Conservation (phyloP, 2,329 filamentous ascomycete species). For the Alternaria infectoria region DNA sequence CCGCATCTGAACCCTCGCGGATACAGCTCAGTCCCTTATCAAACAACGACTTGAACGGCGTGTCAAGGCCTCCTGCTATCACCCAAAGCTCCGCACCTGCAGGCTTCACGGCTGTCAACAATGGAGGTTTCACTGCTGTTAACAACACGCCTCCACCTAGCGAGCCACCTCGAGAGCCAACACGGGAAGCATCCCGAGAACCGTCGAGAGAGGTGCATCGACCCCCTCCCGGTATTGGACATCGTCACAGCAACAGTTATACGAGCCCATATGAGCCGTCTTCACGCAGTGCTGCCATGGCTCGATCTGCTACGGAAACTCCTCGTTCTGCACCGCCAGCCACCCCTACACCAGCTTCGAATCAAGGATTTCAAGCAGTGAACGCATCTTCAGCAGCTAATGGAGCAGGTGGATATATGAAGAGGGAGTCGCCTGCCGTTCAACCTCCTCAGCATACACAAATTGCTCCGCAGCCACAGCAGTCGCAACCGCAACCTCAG, state of each 20-base stretch:
- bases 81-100: conserved; percentile 16
- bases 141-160: conserved; percentile 24
- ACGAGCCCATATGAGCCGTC: conserved; percentile 40
- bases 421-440: conserved; percentile 30
- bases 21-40: conserved; percentile 37
- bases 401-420: conserved; percentile 18
- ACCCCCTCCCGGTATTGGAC: conserved; percentile 10
- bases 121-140: conserved; percentile 30
- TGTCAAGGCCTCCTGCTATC: conserved; percentile 18
- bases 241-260: conserved; percentile 29
- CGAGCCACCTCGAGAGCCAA: conserved; percentile 18
- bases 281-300: conserved; percentile 16
- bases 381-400: conserved; percentile 22
- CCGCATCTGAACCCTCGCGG: conserved; percentile 27
- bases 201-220: conserved; percentile 16
- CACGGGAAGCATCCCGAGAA: conserved; percentile 20
- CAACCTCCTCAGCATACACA: conserved; percentile 24
- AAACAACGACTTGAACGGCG: conserved; percentile 39
- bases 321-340: conserved; percentile 21
- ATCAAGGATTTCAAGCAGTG: conserved; percentile 18
- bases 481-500: conserved; percentile 8
- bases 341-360: conserved; percentile 7
- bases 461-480: conserved; percentile 26
- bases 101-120: conserved; percentile 36
- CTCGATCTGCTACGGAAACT: conserved; percentile 18